Conservation (phyloP, 1,139 yeast genomes). For the Saccharomycopsis crataegensis region DNA sequence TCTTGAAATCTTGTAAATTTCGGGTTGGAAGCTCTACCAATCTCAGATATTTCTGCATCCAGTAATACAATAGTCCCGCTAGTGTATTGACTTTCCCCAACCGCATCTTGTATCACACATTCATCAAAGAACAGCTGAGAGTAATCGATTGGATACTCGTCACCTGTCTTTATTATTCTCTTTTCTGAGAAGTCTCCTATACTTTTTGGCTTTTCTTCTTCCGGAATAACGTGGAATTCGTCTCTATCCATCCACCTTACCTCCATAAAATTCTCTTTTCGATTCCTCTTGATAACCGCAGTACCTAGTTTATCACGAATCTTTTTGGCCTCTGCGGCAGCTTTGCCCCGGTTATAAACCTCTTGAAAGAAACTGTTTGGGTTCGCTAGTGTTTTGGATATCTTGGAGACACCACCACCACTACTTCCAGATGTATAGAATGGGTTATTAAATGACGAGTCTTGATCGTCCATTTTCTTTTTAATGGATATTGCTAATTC, state of each 20-base stretch:
- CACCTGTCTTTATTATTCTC: not conserved
- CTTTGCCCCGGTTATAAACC: conserved; percentile 1
- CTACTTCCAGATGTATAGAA: conserved; percentile 8
- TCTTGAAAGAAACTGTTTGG: conserved; percentile 1
- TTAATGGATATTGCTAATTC: conserved; percentile 1
- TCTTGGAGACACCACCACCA: not conserved
- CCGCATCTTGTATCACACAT: too few relatives aligned
- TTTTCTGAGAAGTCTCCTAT: not conserved
- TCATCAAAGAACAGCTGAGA: too few relatives aligned
- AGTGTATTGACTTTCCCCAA: too few relatives aligned
- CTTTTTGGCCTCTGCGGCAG: not conserved
- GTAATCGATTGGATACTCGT: not conserved
- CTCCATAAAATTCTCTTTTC: not conserved
- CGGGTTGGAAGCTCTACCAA: too few relatives aligned
- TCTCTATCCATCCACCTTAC: not conserved
- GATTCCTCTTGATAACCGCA: not conserved
- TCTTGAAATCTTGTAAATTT: too few relatives aligned
- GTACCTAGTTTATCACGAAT: not conserved
- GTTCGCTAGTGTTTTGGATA: not conserved
- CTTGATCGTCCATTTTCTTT: conserved; percentile 6
- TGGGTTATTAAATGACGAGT: conserved; percentile 7
- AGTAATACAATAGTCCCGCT: too few relatives aligned
- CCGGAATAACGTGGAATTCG: conserved; percentile 15
- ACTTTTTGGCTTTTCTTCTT: not conserved
- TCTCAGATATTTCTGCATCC: too few relatives aligned